phyloP scores from a whole-genome alignment of 225 moss, liverwort and hornwort species.

The Polytrichum formosum region DNA sequence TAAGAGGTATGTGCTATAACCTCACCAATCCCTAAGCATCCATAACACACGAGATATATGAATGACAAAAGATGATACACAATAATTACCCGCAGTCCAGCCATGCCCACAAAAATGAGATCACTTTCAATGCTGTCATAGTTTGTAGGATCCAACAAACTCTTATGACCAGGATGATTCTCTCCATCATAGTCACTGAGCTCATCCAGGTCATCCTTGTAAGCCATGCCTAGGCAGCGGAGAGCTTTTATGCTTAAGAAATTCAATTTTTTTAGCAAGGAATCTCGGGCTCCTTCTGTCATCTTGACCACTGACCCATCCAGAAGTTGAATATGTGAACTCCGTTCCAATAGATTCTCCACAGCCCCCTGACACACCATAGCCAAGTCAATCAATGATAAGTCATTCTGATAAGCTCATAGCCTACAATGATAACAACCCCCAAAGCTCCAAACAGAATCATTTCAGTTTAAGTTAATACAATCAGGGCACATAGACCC shows the following conservation, averaged over 20 bases:
- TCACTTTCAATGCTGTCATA: slow-evolving; percentile 73
- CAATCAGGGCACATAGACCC: too few relatives aligned
- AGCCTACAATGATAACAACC: too few relatives aligned
- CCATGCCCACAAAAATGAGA: slow-evolving; percentile 80
- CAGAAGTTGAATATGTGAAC: slow-evolving; percentile 58
- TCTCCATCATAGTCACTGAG: slow-evolving; percentile 79
- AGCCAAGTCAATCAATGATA: neutral
- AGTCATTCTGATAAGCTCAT: too few relatives aligned
- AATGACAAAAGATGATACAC: too few relatives aligned
- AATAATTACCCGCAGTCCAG: slow-evolving; percentile 69
- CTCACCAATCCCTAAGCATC: too few relatives aligned
- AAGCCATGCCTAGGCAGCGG: slow-evolving; percentile 87
- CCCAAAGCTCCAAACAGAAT: too few relatives aligned
- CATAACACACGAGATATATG: too few relatives aligned
- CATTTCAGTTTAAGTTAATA: too few relatives aligned
- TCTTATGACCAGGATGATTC: slow-evolving; percentile 68
- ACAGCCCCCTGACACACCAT: slow-evolving; percentile 71
- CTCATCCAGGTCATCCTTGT: slow-evolving; percentile 75
- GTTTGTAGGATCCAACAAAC: slow-evolving; percentile 69
- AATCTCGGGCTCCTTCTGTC: slow-evolving; percentile 57
- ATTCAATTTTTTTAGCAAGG: slow-evolving; percentile 57
- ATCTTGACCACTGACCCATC: slow-evolving; percentile 71
- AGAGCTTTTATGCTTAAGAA: slow-evolving; percentile 70
- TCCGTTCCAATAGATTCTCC: slow-evolving; percentile 80
- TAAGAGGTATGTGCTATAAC: too few relatives aligned